A percentile compares a stretch with the other conserved stretches of the same genome.
Evolutionary conservation across 2,329 filamentous ascomycete species (phyloP).

Genomic region (Exserohilum rostratum): DNA sequence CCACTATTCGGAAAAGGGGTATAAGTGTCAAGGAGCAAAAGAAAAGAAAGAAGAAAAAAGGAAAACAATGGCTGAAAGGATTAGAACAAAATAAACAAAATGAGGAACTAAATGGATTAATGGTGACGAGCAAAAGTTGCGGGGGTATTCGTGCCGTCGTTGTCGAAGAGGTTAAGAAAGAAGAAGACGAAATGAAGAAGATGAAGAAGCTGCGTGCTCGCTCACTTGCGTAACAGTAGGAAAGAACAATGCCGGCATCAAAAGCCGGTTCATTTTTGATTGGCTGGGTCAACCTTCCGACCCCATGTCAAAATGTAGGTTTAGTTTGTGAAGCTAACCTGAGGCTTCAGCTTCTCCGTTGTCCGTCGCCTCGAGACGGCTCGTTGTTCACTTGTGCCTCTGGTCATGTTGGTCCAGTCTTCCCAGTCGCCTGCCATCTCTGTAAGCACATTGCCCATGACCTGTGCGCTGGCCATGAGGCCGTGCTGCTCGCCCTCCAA

Average conservation of each 20-base stretch:
- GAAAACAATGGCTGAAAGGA: neutral
- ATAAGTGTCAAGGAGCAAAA: neutral
- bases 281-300: neutral
- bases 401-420: constrained; percentile 46
- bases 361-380: constrained; percentile 22
- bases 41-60: neutral
- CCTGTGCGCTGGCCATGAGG: constrained; percentile 88
- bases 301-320: neutral
- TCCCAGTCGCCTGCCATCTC: constrained; percentile 92
- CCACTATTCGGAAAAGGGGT: neutral
- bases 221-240: neutral
- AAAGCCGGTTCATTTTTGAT: neutral
- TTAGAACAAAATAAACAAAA: neutral
- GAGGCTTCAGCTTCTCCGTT: constrained; percentile 22
- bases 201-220: neutral
- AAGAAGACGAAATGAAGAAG: neutral
- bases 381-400: constrained; percentile 11
- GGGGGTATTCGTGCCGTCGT: constrained; percentile 6
- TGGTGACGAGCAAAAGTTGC: neutral
- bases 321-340: constrained; percentile 16
- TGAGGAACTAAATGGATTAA: neutral
- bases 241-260: neutral
- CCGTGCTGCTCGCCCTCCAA: constrained; percentile 93
- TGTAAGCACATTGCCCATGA: constrained; percentile 93
- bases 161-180: neutral